phyloP scores from a whole-genome alignment of 2,329 filamentous ascomycete species.

The Colletotrichum cereale region DNA sequence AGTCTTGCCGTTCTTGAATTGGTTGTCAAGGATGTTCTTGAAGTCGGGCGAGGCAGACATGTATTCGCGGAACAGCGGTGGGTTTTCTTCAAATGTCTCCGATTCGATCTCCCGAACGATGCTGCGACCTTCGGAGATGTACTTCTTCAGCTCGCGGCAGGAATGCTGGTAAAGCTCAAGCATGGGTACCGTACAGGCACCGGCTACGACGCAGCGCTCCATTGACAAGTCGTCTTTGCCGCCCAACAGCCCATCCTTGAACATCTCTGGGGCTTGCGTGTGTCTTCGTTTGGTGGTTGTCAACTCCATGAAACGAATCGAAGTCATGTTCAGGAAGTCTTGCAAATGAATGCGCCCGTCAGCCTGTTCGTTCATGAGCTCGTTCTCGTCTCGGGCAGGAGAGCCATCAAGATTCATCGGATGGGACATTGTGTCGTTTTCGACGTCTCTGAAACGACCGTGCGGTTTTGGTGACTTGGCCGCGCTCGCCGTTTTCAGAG shows the following conservation, averaged over 20 bases:
- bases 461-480: slow-evolving; percentile 68
- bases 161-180: slow-evolving; percentile 96
- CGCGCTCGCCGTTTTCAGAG: slow-evolving; percentile 56
- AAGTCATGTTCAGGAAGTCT: slow-evolving; percentile 94
- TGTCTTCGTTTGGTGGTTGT: slow-evolving; percentile 95
- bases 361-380: slow-evolving; percentile 62
- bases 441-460: slow-evolving; percentile 66
- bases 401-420: slow-evolving; percentile 60
- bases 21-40: slow-evolving; percentile 90
- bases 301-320: slow-evolving; percentile 97
- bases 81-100: slow-evolving; percentile 91
- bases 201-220: slow-evolving; percentile 86
- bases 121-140: slow-evolving; percentile 91
- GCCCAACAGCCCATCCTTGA: slow-evolving; percentile 56
- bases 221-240: slow-evolving; percentile 69
- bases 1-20: slow-evolving; percentile 97
- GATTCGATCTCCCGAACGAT: slow-evolving; percentile 92
- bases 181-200: slow-evolving; percentile 91
- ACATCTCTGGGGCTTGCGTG: slow-evolving; percentile 74
- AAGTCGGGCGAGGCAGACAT: slow-evolving; percentile 86
- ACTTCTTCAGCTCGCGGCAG: slow-evolving; percentile 94
- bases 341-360: slow-evolving; percentile 83
- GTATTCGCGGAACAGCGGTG: slow-evolving; percentile 92
- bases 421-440: slow-evolving; percentile 58
- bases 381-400: slow-evolving; percentile 54